Evolutionary conservation across 768 basidiomycete genomes (phyloP).

Genomic region (Boletus huronensis): DNA sequence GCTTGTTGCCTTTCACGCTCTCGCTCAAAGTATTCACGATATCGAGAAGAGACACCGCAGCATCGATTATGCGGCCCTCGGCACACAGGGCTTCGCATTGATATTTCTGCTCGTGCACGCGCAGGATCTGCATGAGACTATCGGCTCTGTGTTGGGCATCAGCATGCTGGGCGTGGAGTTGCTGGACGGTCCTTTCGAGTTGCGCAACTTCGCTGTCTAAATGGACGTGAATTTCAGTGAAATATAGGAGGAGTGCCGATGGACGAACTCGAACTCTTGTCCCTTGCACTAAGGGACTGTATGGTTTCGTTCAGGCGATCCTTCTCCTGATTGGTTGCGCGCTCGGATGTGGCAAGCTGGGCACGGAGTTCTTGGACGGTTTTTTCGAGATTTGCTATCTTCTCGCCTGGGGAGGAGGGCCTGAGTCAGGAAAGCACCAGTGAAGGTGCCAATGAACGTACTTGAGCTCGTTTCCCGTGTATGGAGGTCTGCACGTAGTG

Average conservation of each 20-base stretch:
- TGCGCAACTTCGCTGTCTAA: not conserved
- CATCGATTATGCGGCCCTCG: not conserved
- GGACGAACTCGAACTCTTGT: not conserved
- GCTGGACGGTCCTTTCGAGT: not conserved
- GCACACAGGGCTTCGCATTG: slow-evolving; percentile 4
- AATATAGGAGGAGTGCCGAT: not conserved
- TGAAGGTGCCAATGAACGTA: not conserved
- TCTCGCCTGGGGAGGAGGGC: not conserved
- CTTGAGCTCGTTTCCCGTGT: not conserved
- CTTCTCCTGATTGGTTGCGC: not conserved
- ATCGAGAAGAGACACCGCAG: not conserved
- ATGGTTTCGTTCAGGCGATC: not conserved
- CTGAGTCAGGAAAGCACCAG: not conserved
- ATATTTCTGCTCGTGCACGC: not conserved
- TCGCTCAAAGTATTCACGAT: not conserved
- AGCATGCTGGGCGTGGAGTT: not conserved
- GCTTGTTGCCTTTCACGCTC: not conserved
- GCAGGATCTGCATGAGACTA: not conserved
- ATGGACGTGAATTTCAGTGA: not conserved
- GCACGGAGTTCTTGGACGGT: not conserved
- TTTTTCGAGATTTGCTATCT: not conserved
- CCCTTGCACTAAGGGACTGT: not conserved
- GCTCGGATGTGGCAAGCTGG: not conserved
- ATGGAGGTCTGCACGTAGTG: not conserved
- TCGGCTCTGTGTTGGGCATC: not conserved